Conservation (phyloP, 306 rosid genomes). For the Trifolium dubium region DNA sequence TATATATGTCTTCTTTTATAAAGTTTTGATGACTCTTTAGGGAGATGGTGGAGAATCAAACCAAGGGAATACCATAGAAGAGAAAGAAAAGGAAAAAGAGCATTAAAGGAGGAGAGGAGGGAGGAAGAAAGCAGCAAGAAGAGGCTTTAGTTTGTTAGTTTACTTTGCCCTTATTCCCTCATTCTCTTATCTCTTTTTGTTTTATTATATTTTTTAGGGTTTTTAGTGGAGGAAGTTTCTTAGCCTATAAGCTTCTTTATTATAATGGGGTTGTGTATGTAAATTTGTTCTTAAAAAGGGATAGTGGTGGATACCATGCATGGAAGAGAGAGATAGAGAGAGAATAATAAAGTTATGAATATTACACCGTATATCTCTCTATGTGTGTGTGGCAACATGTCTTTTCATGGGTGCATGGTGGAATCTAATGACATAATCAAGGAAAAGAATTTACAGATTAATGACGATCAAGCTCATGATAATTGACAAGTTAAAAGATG, state of each 20-base stretch:
- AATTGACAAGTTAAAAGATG: slow-evolving; percentile 29
- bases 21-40: slow-evolving; percentile 91
- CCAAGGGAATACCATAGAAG: slow-evolving; percentile 90
- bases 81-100: slow-evolving; percentile 63
- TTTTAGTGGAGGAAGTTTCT: slow-evolving; percentile 86
- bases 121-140: slow-evolving; percentile 55
- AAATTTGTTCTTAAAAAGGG: slow-evolving; percentile 49
- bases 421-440: slow-evolving; percentile 54
- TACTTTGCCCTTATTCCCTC: slow-evolving; percentile 84
- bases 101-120: slow-evolving; percentile 50
- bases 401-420: slow-evolving; percentile 45
- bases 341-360: slow-evolving; percentile 2
- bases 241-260: slow-evolving; percentile 77
- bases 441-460: slow-evolving; percentile 21
- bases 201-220: slow-evolving; percentile 83
- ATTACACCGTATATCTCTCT: slow-evolving; percentile 34
- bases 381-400: slow-evolving; percentile 41
- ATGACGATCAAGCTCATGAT: slow-evolving; percentile 34
- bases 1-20: slow-evolving; percentile 64
- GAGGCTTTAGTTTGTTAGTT: slow-evolving; percentile 61
- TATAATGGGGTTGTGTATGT: slow-evolving; percentile 43
- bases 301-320: slow-evolving; percentile 70
- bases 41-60: slow-evolving; percentile 98
- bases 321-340: slow-evolving; percentile 29
- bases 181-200: slow-evolving; percentile 85